Base-by-base conservation (phyloP, 1,284 basidiomycete species). In the Ceratobasidium sp. region DNA sequence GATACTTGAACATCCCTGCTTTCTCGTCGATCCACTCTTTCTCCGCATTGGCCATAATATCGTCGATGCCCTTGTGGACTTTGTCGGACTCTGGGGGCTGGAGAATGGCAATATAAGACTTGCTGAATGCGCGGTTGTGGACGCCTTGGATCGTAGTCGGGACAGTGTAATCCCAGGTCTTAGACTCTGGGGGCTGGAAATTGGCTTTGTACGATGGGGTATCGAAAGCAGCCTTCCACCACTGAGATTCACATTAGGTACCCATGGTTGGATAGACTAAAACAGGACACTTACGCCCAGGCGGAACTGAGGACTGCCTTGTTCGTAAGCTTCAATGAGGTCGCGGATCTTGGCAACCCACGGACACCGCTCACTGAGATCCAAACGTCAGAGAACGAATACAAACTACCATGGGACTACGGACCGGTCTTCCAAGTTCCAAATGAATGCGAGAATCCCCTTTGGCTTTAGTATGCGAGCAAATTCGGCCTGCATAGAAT, bases 381-480 rank as follows among this genome's bases (percentile, higher is more conserved):
- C 57, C 65, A 44, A 54, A 37, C 46, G 54, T 77, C n/a, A 65
- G 66, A 43, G 44, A 52, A 61, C n/a, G 25, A 65, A 59, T 49
- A 51, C 6, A 43, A 37, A 40, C 61, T 62, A 34, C 43, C 68
- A 52, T 74, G 13, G 62, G 25, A 54, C 15, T 17, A 56, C 85
- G 69, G 78, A 90, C 91, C 90, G 86, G 82, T 94, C 90, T 82
- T 93, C 93, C 46, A 94, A 83, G 82, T 94, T 95, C 93, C 93
- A 95, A 61, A 94, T 89, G 76, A 92, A 85, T 2, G 86, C 89
- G n/a, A 90, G 86, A 6, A 87, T 82, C 4, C 92, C 93, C 43
- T 84, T 83, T 0, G 91, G 90, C 81, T 92, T 92, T 66, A 95
- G 84, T 80, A 93, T 88, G 46, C 93, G 87, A 29, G 88, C 86